Evolutionary conservation across 345 rosid species (phyloP).

Genomic region (Cochlearia excelsa): DNA sequence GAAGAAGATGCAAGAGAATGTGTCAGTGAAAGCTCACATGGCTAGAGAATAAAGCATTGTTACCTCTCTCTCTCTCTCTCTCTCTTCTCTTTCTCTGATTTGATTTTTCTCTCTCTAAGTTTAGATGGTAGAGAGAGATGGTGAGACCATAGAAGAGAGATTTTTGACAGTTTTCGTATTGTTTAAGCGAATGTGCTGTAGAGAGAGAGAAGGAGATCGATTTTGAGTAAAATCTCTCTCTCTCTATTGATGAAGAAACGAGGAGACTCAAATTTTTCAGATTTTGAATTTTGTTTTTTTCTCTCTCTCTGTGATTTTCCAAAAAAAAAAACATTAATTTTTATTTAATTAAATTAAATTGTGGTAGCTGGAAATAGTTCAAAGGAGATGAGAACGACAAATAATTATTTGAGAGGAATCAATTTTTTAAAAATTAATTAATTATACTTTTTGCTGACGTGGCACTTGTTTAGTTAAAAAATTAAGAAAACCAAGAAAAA

Average conservation of each 20-base stretch:
- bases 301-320: neutral
- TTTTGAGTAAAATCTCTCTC: neutral
- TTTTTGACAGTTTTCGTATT: constrained; percentile 53
- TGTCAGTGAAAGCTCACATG: constrained; percentile 87
- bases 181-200: constrained; percentile 59
- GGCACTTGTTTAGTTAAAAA: constrained; percentile 6
- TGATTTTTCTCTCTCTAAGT: neutral
- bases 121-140: constrained; percentile 16
- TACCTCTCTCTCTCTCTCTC: neutral
- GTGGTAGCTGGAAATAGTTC: constrained; percentile 33
- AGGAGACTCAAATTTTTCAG: constrained; percentile 34
- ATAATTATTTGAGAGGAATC: neutral
- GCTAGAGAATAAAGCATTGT: constrained; percentile 50
- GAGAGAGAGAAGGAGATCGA: constrained; percentile 31
- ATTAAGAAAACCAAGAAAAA: neutral
- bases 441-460: constrained; percentile 24
- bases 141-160: constrained; percentile 30
- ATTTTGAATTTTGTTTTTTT: constrained; percentile 30
- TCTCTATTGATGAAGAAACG: constrained; percentile 31
- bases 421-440: neutral
- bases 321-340: too few species aligned
- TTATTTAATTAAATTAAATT: constrained; percentile 19
- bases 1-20: constrained; percentile 44
- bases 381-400: constrained; percentile 25
- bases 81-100: neutral